Evolutionary conservation across 768 basidiomycete species (phyloP).

Genomic region (Lentinula boryana): DNA sequence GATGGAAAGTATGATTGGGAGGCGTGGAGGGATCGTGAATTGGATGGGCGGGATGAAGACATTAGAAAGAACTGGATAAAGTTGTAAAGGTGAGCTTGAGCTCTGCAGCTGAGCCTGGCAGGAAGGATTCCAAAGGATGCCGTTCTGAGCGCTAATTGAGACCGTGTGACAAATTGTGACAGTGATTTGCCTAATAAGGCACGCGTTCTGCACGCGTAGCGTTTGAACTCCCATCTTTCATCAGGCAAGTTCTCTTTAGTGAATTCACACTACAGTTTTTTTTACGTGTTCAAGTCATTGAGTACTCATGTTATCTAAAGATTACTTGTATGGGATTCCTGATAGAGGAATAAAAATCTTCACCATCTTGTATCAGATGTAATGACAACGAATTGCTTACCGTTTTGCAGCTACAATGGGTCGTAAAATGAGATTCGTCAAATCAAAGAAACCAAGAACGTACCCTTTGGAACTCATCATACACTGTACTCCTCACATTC

Average conservation of each 20-base stretch:
- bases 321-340: not conserved
- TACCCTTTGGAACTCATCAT: constrained; percentile 93
- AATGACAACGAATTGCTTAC: not conserved
- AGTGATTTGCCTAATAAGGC: not conserved
- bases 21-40: constrained; percentile 28
- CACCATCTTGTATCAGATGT: not conserved
- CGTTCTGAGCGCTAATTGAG: not conserved
- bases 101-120: not conserved
- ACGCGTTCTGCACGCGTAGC: not conserved
- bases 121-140: not conserved
- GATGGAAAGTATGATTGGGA: constrained; percentile 29
- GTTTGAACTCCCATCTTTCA: not conserved
- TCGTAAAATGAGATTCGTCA: not conserved
- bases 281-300: not conserved
- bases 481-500: constrained; percentile 88
- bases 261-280: not conserved
- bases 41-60: constrained; percentile 20
- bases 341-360: not conserved
- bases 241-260: too few relatives aligned
- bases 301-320: not conserved
- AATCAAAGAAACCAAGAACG: not conserved
- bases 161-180: not conserved
- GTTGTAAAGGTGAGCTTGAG: not conserved
- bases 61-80: not conserved
- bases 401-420: not conserved